Evolutionary conservation across 495 filamentous ascomycete species (phyloP), one percentile per base, ranked within the genome.

Genomic region (Aspergillus indologenus): DNA sequence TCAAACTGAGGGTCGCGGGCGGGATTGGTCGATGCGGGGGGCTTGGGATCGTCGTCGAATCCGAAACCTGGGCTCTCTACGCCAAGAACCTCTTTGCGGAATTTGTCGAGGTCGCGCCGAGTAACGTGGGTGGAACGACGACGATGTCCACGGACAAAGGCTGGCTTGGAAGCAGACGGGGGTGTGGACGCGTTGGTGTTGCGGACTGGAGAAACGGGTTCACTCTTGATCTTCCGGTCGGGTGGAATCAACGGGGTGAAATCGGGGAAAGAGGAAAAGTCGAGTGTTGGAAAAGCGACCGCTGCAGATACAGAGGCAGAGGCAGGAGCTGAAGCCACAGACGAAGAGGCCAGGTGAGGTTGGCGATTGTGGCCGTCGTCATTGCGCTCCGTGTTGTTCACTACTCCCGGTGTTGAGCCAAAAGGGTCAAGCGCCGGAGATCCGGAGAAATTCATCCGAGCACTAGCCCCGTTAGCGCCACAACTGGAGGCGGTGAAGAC

Each of bases 91-190:
- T 78, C 75, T 61, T 70, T 70, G 63, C 71, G 69, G 63, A 78
- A 78, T 63, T 72, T 72, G 61, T 74, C 71, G 65, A 78, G 72
- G 72, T 78, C 75, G 60, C 68, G 68, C 56, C 66, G 71, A 66
- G 68, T 73, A 54, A 78, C 74, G 73, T 74, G 75, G 65, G 75
- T 78, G 58, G 75, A 75, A 62, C 75, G 75, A 69, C 75, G 75
- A 61, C 75, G 75, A 60, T 78, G 75, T 66, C 75, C 73, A 72
- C 73, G 75, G 48, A 75, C 67, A 59, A 69, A 77, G 54, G 71
- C 64, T 69, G 70, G 67, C 68, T 72, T 72, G 67, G 73, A 68
- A 69, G 66, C 50, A 68, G 68, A 66, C 56, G 71, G 50, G 58
- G 68, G 54, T 55, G 62, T 65, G 54, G 64, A 64, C 54, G 63